These are phyloP conservation scores for Thielaviopsis euricoi DNA, from an alignment of 2,329 filamentous ascomycete species.

Conservation along the genomic window DNA sequence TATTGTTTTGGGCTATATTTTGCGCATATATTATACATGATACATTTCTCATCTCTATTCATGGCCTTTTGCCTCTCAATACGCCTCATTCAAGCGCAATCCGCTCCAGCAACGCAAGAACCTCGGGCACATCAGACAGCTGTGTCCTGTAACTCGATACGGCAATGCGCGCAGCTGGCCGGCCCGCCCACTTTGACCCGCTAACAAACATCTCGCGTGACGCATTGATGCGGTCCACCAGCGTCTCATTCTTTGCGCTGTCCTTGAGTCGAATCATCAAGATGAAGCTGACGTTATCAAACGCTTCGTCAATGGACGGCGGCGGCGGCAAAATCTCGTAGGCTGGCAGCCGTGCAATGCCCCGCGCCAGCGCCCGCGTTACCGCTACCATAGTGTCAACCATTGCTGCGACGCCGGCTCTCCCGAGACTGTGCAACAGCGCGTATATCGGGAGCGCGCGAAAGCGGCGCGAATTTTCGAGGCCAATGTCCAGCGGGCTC, in stretches of 20 bases:
- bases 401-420: constrained; percentile 49
- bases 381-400: constrained; percentile 56
- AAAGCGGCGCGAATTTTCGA: constrained; percentile 86
- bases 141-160: constrained; percentile 74
- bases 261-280: constrained; percentile 65
- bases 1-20: no score
- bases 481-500: constrained; percentile 71
- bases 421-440: constrained; percentile 58
- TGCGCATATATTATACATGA: neutral
- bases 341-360: constrained; percentile 39
- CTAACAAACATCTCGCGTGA: constrained; percentile 66
- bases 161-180: constrained; percentile 63
- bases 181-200: constrained; percentile 60
- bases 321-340: constrained; percentile 50
- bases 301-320: constrained; percentile 26
- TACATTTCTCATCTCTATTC: neutral
- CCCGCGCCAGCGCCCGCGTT: constrained; percentile 48
- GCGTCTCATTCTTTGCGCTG: constrained; percentile 38
- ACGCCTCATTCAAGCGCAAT: constrained; percentile 22
- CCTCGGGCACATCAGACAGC: constrained; percentile 44
- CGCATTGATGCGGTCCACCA: constrained; percentile 60
- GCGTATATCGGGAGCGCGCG: constrained; percentile 81
- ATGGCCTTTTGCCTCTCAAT: neutral
- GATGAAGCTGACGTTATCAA: constrained; percentile 45
- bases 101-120: constrained; percentile 49